Evolutionary conservation across 2,329 filamentous ascomycete species (phyloP), one percentile per base, ranked within the genome.

Genomic region (Hymenoscyphus linearis): DNA sequence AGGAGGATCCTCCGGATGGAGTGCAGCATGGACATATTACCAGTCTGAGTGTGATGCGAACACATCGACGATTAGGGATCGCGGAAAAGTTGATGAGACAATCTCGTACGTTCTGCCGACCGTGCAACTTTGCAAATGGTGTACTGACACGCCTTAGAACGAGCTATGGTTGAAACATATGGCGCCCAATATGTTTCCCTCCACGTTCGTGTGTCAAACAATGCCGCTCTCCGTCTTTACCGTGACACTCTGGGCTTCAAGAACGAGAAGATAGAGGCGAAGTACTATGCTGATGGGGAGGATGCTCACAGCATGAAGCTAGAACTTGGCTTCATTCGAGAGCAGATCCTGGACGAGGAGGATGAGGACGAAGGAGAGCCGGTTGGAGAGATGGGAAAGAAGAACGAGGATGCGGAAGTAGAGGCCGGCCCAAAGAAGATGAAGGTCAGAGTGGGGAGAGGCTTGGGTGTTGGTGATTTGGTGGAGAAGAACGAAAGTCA

Each of bases 51-150:
- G 95, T 99, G 52, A 99, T 98, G 95, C 83, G 95, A 67, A 99
- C 95, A 67, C 95, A 99, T 77, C 81, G 95, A 62, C 79, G 93
- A 59, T 76, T 99, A 62, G 95, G 95, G 0, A 90, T 99, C 67
- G 95, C 95, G 7, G 95, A 99, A 82, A 96, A 96, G 80, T 79
- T 99, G 69, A 99, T 99, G 95, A 82, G 93, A 57, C 95, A 98
- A 80, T 92, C 89, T 70, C 93, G 91, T 96, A 82, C 59, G 90
- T 85, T 54, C 18, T 50, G 44, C 44, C 44, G 25, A 13, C n/a
- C 4, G 12, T 27, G 5, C 4, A n/a, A 9, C 14, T 25, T 25
- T 16, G 1, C n/a, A 14, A 6, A 56, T 6, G 16, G 40, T 59
- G 14, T 6, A 37, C 34, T 59, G 44, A 55, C 27, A 22, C 13